These are phyloP conservation scores for Aegilops bicornis DNA, from an alignment of 176 grass and related monocot species.

Conservation along the genomic window DNA sequence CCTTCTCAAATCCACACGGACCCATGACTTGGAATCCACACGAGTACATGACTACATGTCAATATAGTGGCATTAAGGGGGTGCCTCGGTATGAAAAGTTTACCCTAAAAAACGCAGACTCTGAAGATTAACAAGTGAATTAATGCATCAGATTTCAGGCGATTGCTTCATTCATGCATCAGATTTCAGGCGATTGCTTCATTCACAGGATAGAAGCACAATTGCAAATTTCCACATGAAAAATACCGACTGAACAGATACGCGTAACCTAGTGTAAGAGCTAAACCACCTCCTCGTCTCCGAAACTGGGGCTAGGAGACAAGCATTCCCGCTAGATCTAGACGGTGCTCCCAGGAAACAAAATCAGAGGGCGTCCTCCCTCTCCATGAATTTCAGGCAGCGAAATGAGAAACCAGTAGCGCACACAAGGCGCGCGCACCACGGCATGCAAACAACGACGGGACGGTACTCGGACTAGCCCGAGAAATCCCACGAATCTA, in stretches of 20 bases:
- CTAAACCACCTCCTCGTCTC: background rate
- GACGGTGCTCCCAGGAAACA: background rate
- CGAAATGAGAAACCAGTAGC: background rate
- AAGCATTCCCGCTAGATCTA: slow-evolving; percentile 6
- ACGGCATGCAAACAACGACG: background rate
- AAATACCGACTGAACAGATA: background rate
- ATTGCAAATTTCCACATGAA: background rate
- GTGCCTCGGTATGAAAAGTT: background rate
- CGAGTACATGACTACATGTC: background rate
- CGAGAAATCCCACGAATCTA: background rate
- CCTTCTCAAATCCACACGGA: background rate
- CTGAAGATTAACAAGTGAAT: background rate
- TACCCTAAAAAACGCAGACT: background rate
- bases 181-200: background rate
- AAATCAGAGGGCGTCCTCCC: background rate
- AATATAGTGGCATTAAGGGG: background rate
- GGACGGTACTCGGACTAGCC: background rate
- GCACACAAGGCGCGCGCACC: background rate
- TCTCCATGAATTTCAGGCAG: background rate
- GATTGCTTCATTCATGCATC: background rate
- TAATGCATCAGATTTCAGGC: background rate
- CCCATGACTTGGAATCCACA: background rate
- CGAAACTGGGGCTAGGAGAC: background rate
- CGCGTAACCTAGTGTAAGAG: background rate
- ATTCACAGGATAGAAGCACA: background rate